phyloP scores from a whole-genome alignment of 345 rosid species.

The Eucalyptus erythrocorys region DNA sequence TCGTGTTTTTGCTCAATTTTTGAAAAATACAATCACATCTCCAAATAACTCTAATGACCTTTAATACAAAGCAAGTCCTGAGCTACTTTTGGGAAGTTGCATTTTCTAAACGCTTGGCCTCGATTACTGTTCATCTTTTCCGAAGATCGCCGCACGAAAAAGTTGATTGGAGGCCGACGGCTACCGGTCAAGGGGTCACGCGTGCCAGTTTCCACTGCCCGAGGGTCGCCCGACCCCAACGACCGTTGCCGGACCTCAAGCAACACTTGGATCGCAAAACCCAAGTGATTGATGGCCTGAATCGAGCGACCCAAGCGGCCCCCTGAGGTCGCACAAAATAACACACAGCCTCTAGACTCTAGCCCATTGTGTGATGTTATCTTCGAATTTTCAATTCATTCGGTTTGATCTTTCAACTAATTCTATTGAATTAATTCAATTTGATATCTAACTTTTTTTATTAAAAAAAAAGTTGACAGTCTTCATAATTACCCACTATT shows the following conservation, averaged over 20 bases:
- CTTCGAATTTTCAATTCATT: background rate
- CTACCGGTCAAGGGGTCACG: fast-evolving
- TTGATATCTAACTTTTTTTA: background rate
- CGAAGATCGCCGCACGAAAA: fast-evolving
- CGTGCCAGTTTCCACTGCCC: fast-evolving
- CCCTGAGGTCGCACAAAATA: fast-evolving
- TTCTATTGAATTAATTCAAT: background rate
- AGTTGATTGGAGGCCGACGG: fast-evolving
- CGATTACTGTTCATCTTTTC: fast-evolving
- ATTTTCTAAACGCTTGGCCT: fast-evolving
- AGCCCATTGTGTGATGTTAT: background rate
- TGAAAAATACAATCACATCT: fast-evolving
- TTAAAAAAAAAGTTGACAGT: background rate
- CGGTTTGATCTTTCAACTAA: background rate
- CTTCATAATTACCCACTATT: background rate
- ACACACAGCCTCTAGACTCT: background rate
- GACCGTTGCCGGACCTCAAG: fast-evolving
- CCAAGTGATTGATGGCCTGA: fast-evolving
- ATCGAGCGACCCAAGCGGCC: fast-evolving
- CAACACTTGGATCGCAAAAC: fast-evolving
- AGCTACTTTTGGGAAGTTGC: fast-evolving
- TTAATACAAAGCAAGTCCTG: fast-evolving
- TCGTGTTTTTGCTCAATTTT: no score
- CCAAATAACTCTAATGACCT: fast-evolving
- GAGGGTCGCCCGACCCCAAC: fast-evolving